Evolutionary conservation across 1,139 yeast species (phyloP), one percentile per base, ranked within the genome.

Genomic region (Hemisphaericaspora xylofermentans): DNA sequence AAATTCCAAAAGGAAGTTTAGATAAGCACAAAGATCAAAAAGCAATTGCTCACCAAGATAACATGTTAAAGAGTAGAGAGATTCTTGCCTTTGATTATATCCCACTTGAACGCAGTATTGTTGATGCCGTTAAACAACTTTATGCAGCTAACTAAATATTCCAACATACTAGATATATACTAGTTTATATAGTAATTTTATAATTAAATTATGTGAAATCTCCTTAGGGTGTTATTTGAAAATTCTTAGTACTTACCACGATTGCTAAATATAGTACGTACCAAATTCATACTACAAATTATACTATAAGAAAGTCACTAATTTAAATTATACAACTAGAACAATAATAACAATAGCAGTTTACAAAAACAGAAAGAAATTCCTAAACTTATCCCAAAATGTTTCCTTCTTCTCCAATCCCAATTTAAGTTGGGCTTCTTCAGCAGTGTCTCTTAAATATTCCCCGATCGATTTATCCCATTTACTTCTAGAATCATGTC

Each of bases 101-200:
- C 27, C 42, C 63, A 6, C 57, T 74, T 35, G 64, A 67, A 38
- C 45, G 62, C 40, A 53, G 69, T 16, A 61, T 76, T 32, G 48
- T 52, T 33, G 81, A 75, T 43, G 56, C 75, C 4, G 69, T 68
- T 13, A 47, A 53, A 6, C 81, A 76, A 54, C 57, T 71, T 13
- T 21, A 7, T 16, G 21, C 6, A 4, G 16, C 33, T 3, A 15
- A 27, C 12, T 13, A 27, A 27, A 14, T 27, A 5, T 8, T 13
- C 6, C 10, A 6, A 25, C 6, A 6, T 19, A 24, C n/a, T 24
- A 24, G 27, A 8, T n/a, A n/a, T n/a, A n/a, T n/a, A n/a, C n/a
- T n/a, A n/a, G n/a, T n/a, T n/a, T n/a, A n/a, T n/a, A n/a, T n/a
- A n/a, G n/a, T n/a, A n/a, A n/a, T n/a, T n/a, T n/a, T n/a, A n/a